A percentile compares a stretch with the other conserved stretches of the same genome.
Conservation (phyloP, 148 eudicot species). For the Rhododendron henanense region DNA sequence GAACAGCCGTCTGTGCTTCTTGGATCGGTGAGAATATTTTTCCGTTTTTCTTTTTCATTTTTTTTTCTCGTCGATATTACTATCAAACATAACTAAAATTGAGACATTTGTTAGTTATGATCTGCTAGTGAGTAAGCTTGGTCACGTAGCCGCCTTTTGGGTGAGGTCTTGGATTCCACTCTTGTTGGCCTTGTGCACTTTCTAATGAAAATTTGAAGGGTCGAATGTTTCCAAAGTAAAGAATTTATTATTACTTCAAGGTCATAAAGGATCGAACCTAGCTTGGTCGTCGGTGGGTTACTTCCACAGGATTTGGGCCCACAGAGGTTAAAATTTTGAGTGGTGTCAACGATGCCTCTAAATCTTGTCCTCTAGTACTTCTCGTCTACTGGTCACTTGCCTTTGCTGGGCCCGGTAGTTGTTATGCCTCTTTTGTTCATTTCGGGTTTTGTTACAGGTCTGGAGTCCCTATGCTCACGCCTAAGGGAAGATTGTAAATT, state of each 20-base stretch:
- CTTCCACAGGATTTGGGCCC: background rate
- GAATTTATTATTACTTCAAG: too few relatives aligned
- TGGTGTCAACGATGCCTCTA: background rate
- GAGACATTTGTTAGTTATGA: too few relatives aligned
- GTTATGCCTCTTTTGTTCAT: too few relatives aligned
- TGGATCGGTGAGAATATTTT: slow-evolving; percentile 71
- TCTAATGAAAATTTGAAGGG: background rate
- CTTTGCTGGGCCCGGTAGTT: too few relatives aligned
- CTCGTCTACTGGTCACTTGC: background rate
- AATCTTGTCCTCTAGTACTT: background rate
- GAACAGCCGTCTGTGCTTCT: slow-evolving; percentile 86
- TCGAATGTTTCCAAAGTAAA: background rate
- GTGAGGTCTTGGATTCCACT: background rate
- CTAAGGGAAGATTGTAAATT: too few relatives aligned
- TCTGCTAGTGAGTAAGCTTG: background rate
- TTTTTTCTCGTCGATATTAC: background rate
- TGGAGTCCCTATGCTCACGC: too few relatives aligned
- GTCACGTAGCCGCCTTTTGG: background rate
- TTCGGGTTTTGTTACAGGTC: too few relatives aligned
- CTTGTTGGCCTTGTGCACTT: background rate
- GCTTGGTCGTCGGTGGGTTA: background rate
- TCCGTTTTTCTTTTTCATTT: background rate
- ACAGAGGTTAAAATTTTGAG: too few relatives aligned
- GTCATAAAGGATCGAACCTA: background rate
- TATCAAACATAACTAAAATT: background rate